These are phyloP conservation scores for Tuctoria greenei DNA, from an alignment of 176 grass and related monocot genomes.

Conservation along the genomic window DNA sequence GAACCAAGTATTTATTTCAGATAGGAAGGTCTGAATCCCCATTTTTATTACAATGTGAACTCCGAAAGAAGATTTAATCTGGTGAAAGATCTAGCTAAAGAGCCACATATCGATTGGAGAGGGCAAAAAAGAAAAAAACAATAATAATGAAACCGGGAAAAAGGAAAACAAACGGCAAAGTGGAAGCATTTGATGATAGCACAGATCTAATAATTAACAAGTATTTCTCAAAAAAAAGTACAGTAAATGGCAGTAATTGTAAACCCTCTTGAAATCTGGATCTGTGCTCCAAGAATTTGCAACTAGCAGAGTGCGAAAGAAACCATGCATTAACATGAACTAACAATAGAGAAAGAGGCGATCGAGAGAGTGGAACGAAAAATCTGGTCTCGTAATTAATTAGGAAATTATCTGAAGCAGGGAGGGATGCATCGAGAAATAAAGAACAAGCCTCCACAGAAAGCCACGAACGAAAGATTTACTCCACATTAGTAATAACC, in stretches of 20 bases:
- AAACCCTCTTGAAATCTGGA: neutral
- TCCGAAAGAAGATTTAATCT: neutral
- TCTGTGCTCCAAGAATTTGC: neutral
- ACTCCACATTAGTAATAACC: neutral
- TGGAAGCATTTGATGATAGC: neutral
- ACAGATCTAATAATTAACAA: neutral
- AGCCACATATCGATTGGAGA: neutral
- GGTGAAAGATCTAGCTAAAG: neutral
- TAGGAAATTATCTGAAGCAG: neutral
- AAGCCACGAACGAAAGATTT: neutral
- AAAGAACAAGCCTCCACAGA: neutral
- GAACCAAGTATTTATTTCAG: too few relatives aligned
- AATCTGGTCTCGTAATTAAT: neutral
- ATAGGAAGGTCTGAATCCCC: too few relatives aligned
- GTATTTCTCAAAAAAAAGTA: neutral
- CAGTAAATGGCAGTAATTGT: neutral
- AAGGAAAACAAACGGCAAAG: neutral
- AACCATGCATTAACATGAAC: neutral
- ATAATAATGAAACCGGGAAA: neutral
- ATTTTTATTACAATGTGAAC: neutral
- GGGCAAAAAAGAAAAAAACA: neutral
- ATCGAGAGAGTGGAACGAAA: neutral
- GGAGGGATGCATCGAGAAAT: neutral
- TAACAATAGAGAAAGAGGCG: neutral
- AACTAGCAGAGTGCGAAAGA: neutral